Evolutionary conservation across 2,329 filamentous ascomycete species (phyloP).

Genomic region (Fusarium anthophilum): DNA sequence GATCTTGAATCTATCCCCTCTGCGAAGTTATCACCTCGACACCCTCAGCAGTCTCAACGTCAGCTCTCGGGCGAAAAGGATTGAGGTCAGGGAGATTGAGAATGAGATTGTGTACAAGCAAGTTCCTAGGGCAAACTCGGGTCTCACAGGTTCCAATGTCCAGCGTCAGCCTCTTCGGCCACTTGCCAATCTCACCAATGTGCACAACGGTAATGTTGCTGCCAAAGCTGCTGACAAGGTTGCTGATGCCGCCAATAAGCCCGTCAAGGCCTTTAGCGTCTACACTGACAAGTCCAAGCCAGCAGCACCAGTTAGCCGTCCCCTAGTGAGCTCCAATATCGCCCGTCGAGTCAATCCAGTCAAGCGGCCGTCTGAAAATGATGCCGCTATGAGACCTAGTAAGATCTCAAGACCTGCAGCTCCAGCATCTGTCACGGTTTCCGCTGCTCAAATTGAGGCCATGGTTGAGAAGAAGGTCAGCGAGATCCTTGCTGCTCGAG

Average conservation of each 20-base stretch:
- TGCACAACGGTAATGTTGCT: constrained; percentile 67
- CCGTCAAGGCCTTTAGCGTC: constrained; percentile 85
- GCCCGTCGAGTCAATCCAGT: constrained; percentile 45
- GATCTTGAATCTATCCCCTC: constrained; percentile 92
- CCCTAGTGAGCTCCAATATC: constrained; percentile 48
- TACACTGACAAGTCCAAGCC: constrained; percentile 78
- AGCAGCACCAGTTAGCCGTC: constrained; percentile 47
- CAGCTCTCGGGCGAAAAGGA: constrained; percentile 93
- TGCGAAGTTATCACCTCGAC: constrained; percentile 93
- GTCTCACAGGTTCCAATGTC: constrained; percentile 51
- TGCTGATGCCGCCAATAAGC: constrained; percentile 63
- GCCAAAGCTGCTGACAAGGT: constrained; percentile 54
- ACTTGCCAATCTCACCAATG: constrained; percentile 78
- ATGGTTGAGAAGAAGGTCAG: constrained; percentile 92
- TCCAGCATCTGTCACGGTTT: constrained; percentile 59
- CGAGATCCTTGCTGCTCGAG: constrained; percentile 83
- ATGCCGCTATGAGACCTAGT: constrained; percentile 54
- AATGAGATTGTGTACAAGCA: constrained; percentile 92
- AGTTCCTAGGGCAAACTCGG: constrained; percentile 64
- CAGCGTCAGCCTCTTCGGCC: constrained; percentile 82
- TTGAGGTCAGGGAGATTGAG: constrained; percentile 94
- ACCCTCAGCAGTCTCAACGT: constrained; percentile 95
- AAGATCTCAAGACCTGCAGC: constrained; percentile 52
- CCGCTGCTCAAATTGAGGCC: constrained; percentile 82
- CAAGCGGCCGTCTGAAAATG: constrained; percentile 57